A percentile compares a stretch with the other conserved stretches of the same genome.
phyloP scores from a whole-genome alignment of 192 early-diverging fungal species.

The Coemansia sp. region DNA sequence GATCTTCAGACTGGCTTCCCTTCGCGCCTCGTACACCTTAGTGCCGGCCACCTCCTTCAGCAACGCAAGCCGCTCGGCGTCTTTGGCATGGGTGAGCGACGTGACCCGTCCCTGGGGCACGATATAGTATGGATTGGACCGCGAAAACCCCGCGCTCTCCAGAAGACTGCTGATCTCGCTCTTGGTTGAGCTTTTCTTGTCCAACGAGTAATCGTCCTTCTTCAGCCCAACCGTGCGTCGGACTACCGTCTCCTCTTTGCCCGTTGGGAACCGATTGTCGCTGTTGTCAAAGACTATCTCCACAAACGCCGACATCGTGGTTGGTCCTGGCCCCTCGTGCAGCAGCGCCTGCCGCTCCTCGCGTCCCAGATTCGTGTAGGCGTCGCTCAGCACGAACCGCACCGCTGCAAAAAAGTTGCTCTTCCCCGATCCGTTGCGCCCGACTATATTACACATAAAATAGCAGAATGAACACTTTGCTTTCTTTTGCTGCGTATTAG shows the following conservation, averaged over 20 bases:
- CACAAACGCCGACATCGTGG: conserved; percentile 94
- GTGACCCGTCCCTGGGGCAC: conserved; percentile 95
- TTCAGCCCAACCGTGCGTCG: conserved; percentile 93
- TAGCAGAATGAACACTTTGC: conserved; percentile 15
- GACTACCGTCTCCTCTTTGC: conserved; percentile 85
- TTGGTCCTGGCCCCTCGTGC: conserved; percentile 88
- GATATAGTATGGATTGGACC: conserved; percentile 98
- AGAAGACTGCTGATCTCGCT: conserved; percentile 89
- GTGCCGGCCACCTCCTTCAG: conserved; percentile 99
- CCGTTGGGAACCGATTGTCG: conserved; percentile 95
- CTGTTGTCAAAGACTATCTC: conserved; percentile 96
- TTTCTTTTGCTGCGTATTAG: neutral
- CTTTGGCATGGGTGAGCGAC: conserved; percentile 91
- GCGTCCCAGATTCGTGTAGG: conserved; percentile 86
- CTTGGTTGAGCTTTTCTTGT: conserved; percentile 89
- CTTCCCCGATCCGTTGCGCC: conserved; percentile 96
- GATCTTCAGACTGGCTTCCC: conserved; percentile 86
- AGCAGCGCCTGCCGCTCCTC: conserved; percentile 93
- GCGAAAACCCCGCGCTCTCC: conserved; percentile 94
- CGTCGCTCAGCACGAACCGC: conserved; percentile 94
- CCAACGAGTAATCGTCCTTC: conserved; percentile 98
- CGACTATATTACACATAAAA: conserved; percentile 56
- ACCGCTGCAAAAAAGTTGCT: conserved; percentile 96
- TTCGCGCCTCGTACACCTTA: conserved; percentile 88
- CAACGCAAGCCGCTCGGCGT: conserved; percentile 81